Percentiles rank a stretch among this genome's conserved stretches.
phyloP scores from a whole-genome alignment of 176 grass and related monocot species.

The Rhynchospora tenuis region DNA sequence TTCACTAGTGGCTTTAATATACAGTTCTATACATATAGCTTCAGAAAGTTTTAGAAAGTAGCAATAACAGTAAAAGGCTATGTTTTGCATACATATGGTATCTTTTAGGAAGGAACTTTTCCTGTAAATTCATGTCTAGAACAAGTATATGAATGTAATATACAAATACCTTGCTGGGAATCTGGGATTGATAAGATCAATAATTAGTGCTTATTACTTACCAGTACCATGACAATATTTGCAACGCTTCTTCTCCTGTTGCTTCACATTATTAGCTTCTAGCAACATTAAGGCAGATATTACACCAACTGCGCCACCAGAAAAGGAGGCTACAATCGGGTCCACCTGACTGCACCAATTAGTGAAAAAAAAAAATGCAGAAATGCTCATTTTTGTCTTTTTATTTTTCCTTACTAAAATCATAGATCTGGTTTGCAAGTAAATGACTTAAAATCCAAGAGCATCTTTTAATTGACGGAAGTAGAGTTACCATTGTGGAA shows the following conservation, averaged over 20 bases:
- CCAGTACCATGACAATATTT: constrained; percentile 87
- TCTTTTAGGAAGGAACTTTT: background rate
- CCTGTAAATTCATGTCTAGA: background rate
- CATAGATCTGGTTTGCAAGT: background rate
- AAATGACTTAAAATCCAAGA: background rate
- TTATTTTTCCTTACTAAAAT: background rate
- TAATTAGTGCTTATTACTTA: constrained; percentile 27
- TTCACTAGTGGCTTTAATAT: background rate
- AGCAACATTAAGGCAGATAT: constrained; percentile 86
- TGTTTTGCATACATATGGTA: background rate
- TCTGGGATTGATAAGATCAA: constrained; percentile 1
- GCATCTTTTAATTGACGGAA: background rate
- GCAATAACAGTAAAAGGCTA: background rate
- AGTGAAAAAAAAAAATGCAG: background rate
- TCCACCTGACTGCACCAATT: constrained; percentile 71
- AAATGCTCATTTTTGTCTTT: background rate
- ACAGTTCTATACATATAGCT: background rate
- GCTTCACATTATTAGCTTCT: constrained; percentile 81
- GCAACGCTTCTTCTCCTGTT: constrained; percentile 96
- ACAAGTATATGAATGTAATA: background rate
- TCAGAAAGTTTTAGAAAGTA: background rate
- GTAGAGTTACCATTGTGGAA: background rate
- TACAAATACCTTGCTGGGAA: background rate
- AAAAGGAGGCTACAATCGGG: constrained; percentile 92
- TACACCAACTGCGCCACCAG: constrained; percentile 78